Base-by-base conservation (phyloP, 2,329 filamentous ascomycete genomes). In the Ophiostoma tasmaniense region DNA sequence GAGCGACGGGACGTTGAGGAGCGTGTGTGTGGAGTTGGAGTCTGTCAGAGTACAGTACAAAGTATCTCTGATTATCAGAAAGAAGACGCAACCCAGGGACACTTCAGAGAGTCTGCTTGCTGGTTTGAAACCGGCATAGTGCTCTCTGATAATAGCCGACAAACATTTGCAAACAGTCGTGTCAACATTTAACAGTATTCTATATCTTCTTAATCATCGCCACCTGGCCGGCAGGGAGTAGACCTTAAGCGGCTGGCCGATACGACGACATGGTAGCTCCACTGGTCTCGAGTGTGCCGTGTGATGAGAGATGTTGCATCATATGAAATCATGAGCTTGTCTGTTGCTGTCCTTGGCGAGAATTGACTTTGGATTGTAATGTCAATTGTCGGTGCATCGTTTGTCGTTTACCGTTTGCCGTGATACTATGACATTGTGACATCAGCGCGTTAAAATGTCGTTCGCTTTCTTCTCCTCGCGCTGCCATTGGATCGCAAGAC, bases 1-100 rank as follows among this genome's bases (percentile, higher is more conserved):
- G 69, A 70, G 55, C 52, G 55, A 68, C 67, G 64, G 69, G 67
- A 70, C 28, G 52, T 25, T 50, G 28, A 64, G 55, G 55, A 45
- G 65, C 39, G 37, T 35, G 55, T 64, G 64, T 52, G 59, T 65
- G 66, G 65, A 69, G 65, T 45, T 42, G 42, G 4, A 11, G 10
- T 55, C 22, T 55, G 10, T 17, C 17, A 45, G 14, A 20, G 6
- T 20, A n/a, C n/a, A n/a, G n/a, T n/a, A n/a, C n/a, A n/a, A n/a
- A n/a, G n/a, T n/a, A n/a, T n/a, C n/a, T 6, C 37, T 39, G 37
- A n/a, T n/a, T n/a, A n/a, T n/a, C n/a, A n/a, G 17, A 45, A 45
- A 17, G 20, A 45, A 45, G 20, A 45, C 20, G 7, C 7, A 45
- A 8, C n/a, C n/a, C n/a, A n/a, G n/a, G n/a, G n/a, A n/a, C n/a